Percentiles rank a stretch among this genome's conserved stretches.
Conservation (phyloP, 202 grass and related monocot genomes). For the Schoenoplectus tabernaemontani region DNA sequence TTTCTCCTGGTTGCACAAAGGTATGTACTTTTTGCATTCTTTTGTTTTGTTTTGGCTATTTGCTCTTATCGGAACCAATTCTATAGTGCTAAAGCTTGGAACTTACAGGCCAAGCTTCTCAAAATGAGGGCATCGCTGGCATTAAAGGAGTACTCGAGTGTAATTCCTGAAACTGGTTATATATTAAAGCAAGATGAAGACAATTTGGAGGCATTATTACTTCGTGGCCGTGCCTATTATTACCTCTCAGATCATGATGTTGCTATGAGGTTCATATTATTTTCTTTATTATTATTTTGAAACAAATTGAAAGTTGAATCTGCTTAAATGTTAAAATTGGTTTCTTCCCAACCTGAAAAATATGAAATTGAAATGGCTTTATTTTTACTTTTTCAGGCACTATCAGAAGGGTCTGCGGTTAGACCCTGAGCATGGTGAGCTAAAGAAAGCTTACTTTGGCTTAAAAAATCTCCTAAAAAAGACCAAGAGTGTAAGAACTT, state of each 20-base stretch:
- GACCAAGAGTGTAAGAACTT: slow-evolving; percentile 63
- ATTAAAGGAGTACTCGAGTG: slow-evolving; percentile 71
- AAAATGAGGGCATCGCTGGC: slow-evolving; percentile 70
- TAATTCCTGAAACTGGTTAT: slow-evolving; percentile 84
- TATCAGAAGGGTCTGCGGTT: slow-evolving; percentile 84
- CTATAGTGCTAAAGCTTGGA: not conserved
- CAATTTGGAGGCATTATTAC: slow-evolving; percentile 75
- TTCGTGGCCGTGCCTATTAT: slow-evolving; percentile 84
- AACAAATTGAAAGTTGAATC: not conserved
- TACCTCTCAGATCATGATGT: slow-evolving; percentile 99
- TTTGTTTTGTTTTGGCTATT: not conserved
- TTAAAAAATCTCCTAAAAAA: slow-evolving; percentile 98
- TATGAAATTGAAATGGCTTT: not conserved
- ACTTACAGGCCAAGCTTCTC: slow-evolving; percentile 84
- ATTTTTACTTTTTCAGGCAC: slow-evolving; percentile 51
- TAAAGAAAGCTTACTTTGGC: slow-evolving; percentile 97
- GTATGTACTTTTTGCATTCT: slow-evolving; percentile 23
- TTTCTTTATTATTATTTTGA: not conserved
- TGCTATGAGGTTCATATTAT: slow-evolving; percentile 50
- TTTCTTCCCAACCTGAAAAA: not conserved
- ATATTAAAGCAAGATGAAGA: slow-evolving; percentile 99
- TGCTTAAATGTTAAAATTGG: not conserved
- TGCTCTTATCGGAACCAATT: not conserved
- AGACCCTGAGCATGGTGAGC: slow-evolving; percentile 80
- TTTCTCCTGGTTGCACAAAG: slow-evolving; percentile 84